phyloP scores from a whole-genome alignment of 2,329 filamentous ascomycete genomes.

The Macroventuria anomochaeta region DNA sequence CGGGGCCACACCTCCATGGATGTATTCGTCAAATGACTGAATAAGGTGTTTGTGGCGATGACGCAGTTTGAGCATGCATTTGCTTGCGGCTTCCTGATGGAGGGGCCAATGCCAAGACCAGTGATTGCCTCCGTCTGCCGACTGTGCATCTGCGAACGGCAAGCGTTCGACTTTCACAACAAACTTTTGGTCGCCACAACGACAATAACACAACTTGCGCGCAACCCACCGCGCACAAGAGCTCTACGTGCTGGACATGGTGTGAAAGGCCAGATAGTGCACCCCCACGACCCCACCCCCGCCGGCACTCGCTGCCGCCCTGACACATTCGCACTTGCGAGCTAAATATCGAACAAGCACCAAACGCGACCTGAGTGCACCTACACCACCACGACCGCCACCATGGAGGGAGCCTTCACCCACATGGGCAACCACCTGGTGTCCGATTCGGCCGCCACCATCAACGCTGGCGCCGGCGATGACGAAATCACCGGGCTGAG shows the following conservation, averaged over 20 bases:
- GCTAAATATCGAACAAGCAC: constrained; percentile 17
- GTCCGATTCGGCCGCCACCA: constrained; percentile 82
- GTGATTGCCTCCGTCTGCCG: constrained; percentile 10
- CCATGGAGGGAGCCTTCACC: constrained; percentile 87
- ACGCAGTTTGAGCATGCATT: not conserved
- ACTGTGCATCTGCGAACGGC: constrained; percentile 9
- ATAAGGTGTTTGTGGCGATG: too few species aligned
- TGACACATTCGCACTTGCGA: constrained; percentile 14
- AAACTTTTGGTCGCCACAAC: constrained; percentile 30
- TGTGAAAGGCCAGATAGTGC: constrained; percentile 24
- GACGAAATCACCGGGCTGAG: constrained; percentile 83
- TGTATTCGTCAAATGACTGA: too few species aligned
- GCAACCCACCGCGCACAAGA: constrained; percentile 27
- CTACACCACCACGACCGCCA: constrained; percentile 19
- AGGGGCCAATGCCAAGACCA: constrained; percentile 5
- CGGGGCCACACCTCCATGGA: not conserved
- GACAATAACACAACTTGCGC: constrained; percentile 16
- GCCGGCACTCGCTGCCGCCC: constrained; percentile 13
- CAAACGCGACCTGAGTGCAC: constrained; percentile 11
- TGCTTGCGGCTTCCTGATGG: not conserved
- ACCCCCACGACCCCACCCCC: constrained; percentile 13
- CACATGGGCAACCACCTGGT: constrained; percentile 87
- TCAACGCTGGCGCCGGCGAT: constrained; percentile 87
- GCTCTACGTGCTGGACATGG: constrained; percentile 30
- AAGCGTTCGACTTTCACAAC: constrained; percentile 16